phyloP scores from a whole-genome alignment of 2,329 filamentous ascomycete species.

The Magnaporthales sp. region DNA sequence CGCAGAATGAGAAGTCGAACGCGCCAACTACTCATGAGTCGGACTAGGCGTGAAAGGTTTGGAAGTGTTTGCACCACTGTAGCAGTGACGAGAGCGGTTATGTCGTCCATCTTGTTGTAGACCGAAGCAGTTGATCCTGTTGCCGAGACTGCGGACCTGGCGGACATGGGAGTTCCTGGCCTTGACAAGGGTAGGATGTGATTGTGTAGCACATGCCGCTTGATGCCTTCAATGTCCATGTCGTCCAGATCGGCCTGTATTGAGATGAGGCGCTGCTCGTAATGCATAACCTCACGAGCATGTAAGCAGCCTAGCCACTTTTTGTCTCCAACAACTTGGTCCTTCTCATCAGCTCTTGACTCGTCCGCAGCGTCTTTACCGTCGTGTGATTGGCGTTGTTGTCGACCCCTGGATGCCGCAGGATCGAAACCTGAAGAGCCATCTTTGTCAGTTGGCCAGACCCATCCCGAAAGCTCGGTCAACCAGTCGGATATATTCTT shows the following conservation, averaged over 20 bases:
- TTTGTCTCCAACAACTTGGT: constrained; percentile 12
- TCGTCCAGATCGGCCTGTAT: constrained; percentile 62
- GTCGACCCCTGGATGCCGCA: constrained; percentile 32
- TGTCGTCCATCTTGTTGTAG: constrained; percentile 74
- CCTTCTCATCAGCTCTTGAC: not conserved
- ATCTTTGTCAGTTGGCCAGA: constrained; percentile 38
- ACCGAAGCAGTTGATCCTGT: constrained; percentile 11
- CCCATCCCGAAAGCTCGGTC: constrained; percentile 56
- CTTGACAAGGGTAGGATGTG: constrained; percentile 59
- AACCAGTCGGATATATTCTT: constrained; percentile 67
- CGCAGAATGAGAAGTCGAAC: constrained; percentile 67
- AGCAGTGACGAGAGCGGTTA: constrained; percentile 82
- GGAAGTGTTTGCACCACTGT: constrained; percentile 87
- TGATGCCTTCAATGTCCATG: constrained; percentile 77
- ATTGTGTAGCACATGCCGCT: constrained; percentile 75
- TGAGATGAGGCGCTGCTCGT: constrained; percentile 65
- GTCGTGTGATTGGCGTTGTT: constrained; percentile 16
- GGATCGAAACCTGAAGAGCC: constrained; percentile 47
- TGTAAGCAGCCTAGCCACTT: constrained; percentile 64
- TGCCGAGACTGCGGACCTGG: constrained; percentile 27
- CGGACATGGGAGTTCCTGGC: constrained; percentile 36
- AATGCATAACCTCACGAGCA: constrained; percentile 51
- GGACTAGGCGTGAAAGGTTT: constrained; percentile 63
- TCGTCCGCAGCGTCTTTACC: constrained; percentile 2
- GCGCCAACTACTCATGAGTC: constrained; percentile 70